These are phyloP conservation scores for Candida yuanshanica DNA, from an alignment of 805 yeast species.

Conservation along the genomic window DNA sequence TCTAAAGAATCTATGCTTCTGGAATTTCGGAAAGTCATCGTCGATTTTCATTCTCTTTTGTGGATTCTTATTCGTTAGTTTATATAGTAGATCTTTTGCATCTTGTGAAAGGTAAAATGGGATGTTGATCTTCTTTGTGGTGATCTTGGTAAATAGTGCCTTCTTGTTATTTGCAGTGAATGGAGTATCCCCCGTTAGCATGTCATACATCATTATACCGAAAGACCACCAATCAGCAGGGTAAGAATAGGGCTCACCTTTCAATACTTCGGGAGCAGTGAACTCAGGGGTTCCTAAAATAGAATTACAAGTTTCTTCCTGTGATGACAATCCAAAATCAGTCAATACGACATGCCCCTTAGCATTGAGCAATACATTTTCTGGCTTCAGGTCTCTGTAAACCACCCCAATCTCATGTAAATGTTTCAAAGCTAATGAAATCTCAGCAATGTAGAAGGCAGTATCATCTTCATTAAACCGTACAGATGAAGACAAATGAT, in stretches of 20 bases:
- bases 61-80: slow-evolving; percentile 65
- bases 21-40: slow-evolving; percentile 32
- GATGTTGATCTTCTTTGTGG: slow-evolving; percentile 51
- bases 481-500: slow-evolving; percentile 33
- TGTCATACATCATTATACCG: slow-evolving; percentile 74
- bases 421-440: slow-evolving; percentile 71
- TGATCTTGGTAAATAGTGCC: slow-evolving; percentile 62
- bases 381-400: slow-evolving; percentile 86
- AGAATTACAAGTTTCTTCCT: slow-evolving; percentile 33
- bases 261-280: slow-evolving; percentile 81
- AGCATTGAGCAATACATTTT: slow-evolving; percentile 72
- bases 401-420: slow-evolving; percentile 77
- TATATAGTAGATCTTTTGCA: slow-evolving; percentile 65
- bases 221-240: slow-evolving; percentile 91
- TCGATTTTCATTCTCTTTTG: slow-evolving; percentile 59
- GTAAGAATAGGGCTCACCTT: slow-evolving; percentile 73
- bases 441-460: slow-evolving; percentile 75
- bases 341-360: slow-evolving; percentile 79
- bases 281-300: slow-evolving; percentile 41
- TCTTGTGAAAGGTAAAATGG: slow-evolving; percentile 71
- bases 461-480: slow-evolving; percentile 56
- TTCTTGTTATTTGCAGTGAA: slow-evolving; percentile 73
- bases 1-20: slow-evolving; percentile 69
- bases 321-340: slow-evolving; percentile 70
- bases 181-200: slow-evolving; percentile 80